Evolutionary conservation across 1,284 basidiomycete genomes (phyloP), one percentile per base, ranked within the genome.

Genomic region (Jaminaea rosea): DNA sequence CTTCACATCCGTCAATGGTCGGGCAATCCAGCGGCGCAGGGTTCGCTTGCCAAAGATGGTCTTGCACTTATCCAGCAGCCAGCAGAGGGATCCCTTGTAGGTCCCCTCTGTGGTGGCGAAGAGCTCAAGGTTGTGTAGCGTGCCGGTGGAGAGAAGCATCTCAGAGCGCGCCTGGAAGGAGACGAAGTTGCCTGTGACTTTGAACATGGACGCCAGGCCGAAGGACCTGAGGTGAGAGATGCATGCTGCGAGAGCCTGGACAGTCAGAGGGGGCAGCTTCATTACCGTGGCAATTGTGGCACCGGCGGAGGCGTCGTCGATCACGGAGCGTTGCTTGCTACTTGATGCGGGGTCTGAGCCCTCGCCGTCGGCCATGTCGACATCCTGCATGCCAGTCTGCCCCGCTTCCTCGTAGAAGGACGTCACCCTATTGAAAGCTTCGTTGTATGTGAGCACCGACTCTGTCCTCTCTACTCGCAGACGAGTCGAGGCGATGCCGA

Each of bases 81-180:
- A 88, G 55, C 96, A 78, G 41, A 98, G 75, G 34, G 87, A 88
- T 0, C 92, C 93, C 47, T 78, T 80, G 21, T 80, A 81, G 47
- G 81, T 81, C 69, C 92, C 85, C 0, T 88, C 90, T 63, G 88
- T 57, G 47, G 50, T 54, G 11, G 46, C 52, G 46, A 66, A 53
- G 28, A 63, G 58, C 26, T 63, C 55, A 76, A 97, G 77, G 67
- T 97, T 96, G 26, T 80, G 79, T 13, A 97, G 76, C 0, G 93
- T 94, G 68, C 89, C 92, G 34, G 84, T 84, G 52, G 86, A 88
- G 44, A 98, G 79, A 13, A 91, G 79, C 91, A 97, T 94, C 59
- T 88, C 85, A 0, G 83, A 81, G 41, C 82, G 80, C 32, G 83
- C 82, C 17, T 46, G 44, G 67, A 97, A 97, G 63, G 77, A 67